Evolutionary conservation across 768 basidiomycete species (phyloP), one percentile per base, ranked within the genome.

Genomic region (Saitozyma podzolica): DNA sequence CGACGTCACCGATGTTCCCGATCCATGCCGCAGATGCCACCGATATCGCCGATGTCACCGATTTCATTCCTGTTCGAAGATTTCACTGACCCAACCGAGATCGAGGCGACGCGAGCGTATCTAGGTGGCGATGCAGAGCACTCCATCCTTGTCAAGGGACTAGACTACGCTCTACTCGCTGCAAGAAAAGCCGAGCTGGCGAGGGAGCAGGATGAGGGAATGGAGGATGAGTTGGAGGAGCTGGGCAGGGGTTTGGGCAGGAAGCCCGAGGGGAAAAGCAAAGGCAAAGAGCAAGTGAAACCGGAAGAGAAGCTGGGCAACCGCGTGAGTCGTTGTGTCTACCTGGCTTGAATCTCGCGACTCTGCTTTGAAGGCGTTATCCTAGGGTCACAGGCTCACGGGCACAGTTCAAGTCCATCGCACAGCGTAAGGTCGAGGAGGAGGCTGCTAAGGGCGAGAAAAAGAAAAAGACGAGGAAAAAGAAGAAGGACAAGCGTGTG

Each of bases 51-150:
- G 29, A 29, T 29, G 29, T 29, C 29, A 29, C 29, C 29, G 29
- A 29, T 29, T 29, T 29, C 42, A 9, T 16, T 29, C n/a, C 37
- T 57, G 13, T 39, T 52, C 55, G 14, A 50, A 19, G 10, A 2
- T 10, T 40, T 19, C 45, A 43, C 39, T 14, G 16, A 29, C 17
- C 51, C 16, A 2, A 20, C n/a, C 3, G 3, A 55, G 88, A 82
- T 91, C 16, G 89, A 90, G 58, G 84, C 86, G 58, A 85, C 91
- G 73, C 83, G 92, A 42, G 83, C 82, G 60, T 90, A 89, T 60
- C 85, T 92, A 6, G 91, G 91, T 16, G 90, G 91, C 43, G 91
- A 95, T 76, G 86, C 87, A 48, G 84, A 89, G 61, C 92, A 94
- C 75, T 87, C 90, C 10, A 85, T 93, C 60, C 85, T 93, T 10